A percentile compares a stretch with the other conserved stretches of the same genome.
Evolutionary conservation across 2,329 filamentous ascomycete species (phyloP).

Genomic region (Sarocladiaceae sp.): DNA sequence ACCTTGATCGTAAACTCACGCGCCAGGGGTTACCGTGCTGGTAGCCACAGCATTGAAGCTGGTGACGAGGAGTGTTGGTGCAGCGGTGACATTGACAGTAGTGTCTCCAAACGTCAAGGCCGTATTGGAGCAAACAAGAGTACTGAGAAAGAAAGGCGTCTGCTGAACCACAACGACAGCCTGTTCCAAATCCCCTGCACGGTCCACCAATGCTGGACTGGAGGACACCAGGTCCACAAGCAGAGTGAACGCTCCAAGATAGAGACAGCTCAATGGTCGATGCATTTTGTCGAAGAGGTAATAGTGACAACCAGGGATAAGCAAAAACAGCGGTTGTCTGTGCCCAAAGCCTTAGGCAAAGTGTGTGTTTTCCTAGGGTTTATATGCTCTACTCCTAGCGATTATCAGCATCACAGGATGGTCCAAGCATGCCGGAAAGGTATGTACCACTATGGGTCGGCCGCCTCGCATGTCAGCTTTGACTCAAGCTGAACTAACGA

Average conservation of each 20-base stretch:
- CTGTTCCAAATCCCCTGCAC: neutral
- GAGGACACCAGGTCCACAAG: neutral
- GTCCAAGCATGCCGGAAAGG: neutral
- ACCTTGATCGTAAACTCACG: neutral
- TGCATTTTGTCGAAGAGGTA: too few species aligned
- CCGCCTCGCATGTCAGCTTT: too few species aligned
- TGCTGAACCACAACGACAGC: neutral
- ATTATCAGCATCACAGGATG: too few species aligned
- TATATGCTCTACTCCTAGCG: neutral
- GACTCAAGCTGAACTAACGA: too few species aligned
- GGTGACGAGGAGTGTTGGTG: slow-evolving; percentile 2
- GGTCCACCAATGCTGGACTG: neutral
- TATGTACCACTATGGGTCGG: too few species aligned
- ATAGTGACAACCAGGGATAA: neutral
- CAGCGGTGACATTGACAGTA: neutral
- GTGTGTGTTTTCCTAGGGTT: neutral
- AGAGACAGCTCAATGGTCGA: neutral
- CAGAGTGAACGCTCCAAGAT: neutral
- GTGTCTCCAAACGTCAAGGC: neutral
- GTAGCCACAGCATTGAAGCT: neutral
- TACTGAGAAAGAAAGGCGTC: neutral
- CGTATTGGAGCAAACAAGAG: slow-evolving; percentile 4
- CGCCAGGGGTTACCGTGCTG: neutral
- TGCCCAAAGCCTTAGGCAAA: neutral
- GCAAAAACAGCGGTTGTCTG: neutral